phyloP scores from a whole-genome alignment of 2,329 filamentous ascomycete species.

The Cercospora sp. region DNA sequence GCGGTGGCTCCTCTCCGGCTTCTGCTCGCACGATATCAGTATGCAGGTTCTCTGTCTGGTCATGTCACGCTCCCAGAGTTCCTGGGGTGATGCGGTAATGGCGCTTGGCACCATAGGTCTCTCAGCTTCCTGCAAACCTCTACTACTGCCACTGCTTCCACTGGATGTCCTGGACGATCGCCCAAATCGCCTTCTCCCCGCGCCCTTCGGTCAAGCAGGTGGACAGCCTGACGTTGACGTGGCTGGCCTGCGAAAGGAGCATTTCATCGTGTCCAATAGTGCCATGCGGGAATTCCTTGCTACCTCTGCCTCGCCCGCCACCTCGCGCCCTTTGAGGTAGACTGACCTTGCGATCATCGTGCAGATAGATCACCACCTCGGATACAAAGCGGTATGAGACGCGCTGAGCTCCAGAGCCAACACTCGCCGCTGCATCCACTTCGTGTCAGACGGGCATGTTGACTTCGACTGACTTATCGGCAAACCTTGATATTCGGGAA shows the following conservation, averaged over 20 bases:
- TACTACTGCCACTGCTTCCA: slow-evolving; percentile 27
- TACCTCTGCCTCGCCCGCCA: slow-evolving; percentile 30
- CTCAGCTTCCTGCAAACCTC: slow-evolving; percentile 30
- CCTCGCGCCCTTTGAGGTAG: slow-evolving; percentile 33
- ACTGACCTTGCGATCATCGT: slow-evolving; percentile 30
- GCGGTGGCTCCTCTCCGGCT: slow-evolving; percentile 25
- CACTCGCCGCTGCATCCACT: neutral
- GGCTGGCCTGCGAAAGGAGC: slow-evolving; percentile 31
- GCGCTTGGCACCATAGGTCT: slow-evolving; percentile 24
- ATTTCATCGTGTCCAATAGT: slow-evolving; percentile 22
- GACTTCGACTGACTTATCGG: too few relatives aligned
- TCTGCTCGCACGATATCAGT: slow-evolving; percentile 31
- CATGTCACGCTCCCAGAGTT: slow-evolving; percentile 27
- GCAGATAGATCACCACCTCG: slow-evolving; percentile 13
- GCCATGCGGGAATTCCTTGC: slow-evolving; percentile 28
- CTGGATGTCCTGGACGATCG: slow-evolving; percentile 29
- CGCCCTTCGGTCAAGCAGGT: slow-evolving; percentile 32
- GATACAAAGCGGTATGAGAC: neutral
- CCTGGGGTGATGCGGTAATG: slow-evolving; percentile 29
- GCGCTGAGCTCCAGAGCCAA: neutral
- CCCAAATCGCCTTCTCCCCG: slow-evolving; percentile 32
- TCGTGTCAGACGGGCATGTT: neutral
- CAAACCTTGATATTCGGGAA: too few relatives aligned
- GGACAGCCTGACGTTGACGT: slow-evolving; percentile 32
- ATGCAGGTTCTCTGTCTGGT: slow-evolving; percentile 26